Evolutionary conservation across 441 rosid species (phyloP).

Genomic region (Mallotus repandus): DNA sequence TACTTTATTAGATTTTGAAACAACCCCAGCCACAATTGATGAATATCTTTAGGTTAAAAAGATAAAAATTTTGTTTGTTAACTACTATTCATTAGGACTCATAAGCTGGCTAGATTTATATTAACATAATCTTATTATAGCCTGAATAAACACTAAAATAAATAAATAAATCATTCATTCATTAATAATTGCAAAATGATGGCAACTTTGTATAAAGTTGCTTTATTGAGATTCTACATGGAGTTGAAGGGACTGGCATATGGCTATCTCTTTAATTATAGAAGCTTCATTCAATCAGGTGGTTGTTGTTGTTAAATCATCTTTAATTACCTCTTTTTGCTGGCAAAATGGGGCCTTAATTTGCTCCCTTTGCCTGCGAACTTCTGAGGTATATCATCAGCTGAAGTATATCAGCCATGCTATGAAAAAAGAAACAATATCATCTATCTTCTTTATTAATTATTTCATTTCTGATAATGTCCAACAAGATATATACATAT

Average conservation of each 20-base stretch:
- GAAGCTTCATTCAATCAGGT: conserved; percentile 25
- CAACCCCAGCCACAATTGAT: conserved; percentile 9
- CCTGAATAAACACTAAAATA: not conserved
- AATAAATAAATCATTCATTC: conserved; percentile 24
- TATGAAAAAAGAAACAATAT: too few species aligned
- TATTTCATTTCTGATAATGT: conserved; percentile 7
- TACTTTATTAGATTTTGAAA: not conserved
- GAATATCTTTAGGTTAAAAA: not conserved
- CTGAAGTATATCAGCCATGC: too few species aligned
- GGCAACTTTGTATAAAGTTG: conserved; percentile 30
- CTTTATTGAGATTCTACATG: conserved; percentile 33
- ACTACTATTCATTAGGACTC: not conserved
- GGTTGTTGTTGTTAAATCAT: conserved; percentile 34
- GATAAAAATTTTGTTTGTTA: not conserved
- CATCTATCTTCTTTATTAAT: too few species aligned
- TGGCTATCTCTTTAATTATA: conserved; percentile 13
- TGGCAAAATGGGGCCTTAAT: conserved; percentile 34
- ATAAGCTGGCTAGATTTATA: not conserved
- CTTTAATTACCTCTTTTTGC: conserved; percentile 27
- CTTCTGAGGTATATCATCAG: not conserved
- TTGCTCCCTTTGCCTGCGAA: not conserved
- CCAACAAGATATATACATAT: not conserved
- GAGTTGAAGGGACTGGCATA: not conserved
- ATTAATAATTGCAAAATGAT: conserved; percentile 34
- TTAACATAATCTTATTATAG: not conserved